phyloP scores from a whole-genome alignment of 495 filamentous ascomycete genomes.

The Trypethelium eluteriae region DNA sequence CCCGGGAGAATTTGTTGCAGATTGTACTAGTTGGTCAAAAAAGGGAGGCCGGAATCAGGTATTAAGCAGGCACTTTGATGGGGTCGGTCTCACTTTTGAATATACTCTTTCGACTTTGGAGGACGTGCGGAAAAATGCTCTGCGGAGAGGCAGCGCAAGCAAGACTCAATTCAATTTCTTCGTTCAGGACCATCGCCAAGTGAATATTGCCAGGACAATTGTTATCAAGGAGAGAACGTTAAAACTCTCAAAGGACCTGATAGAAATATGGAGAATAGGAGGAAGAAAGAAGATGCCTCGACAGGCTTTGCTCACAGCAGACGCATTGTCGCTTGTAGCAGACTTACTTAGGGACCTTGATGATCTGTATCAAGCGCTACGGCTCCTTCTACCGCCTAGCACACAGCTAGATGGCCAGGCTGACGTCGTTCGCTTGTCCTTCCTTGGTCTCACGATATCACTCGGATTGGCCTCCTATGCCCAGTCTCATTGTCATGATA shows the following conservation, averaged over 20 bases:
- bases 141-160: not conserved
- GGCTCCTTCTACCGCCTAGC: not conserved
- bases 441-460: not conserved
- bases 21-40: not conserved
- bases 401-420: not conserved
- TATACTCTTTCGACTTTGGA: not conserved
- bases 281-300: not conserved
- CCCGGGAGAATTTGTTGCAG: not conserved
- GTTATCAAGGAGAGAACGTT: not conserved
- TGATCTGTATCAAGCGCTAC: not conserved
- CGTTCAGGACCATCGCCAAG: not conserved
- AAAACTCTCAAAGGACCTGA: not conserved
- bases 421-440: not conserved
- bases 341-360: not conserved
- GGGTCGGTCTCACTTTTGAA: not conserved
- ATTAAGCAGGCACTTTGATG: no score
- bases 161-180: not conserved
- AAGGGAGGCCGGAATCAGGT: no score
- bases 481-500: not conserved
- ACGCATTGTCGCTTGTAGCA: not conserved
- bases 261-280: not conserved
- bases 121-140: not conserved
- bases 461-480: not conserved
- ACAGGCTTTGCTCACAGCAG: not conserved
- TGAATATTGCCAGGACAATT: not conserved